Evolutionary conservation across 306 rosid genomes (phyloP), one percentile per base, ranked within the genome.

Genomic region (Glycine tomentella): DNA sequence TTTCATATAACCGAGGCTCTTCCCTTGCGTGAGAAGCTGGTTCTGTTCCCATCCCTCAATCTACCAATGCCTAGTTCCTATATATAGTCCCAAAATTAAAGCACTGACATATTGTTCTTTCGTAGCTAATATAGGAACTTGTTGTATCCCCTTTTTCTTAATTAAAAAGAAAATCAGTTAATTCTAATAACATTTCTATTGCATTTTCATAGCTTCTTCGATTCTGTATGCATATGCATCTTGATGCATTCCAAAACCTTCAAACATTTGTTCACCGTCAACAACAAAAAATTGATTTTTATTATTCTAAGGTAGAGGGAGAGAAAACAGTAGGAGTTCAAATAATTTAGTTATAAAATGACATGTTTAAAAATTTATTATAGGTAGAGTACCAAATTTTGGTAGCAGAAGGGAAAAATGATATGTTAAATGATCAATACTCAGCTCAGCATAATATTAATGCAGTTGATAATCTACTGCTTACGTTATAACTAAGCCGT

Each of bases 271-370:
- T n/a, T n/a, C n/a, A n/a, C n/a, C n/a, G n/a, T n/a, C n/a, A n/a
- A n/a, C n/a, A 8, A 66, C 81, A 81, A 83, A 82, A 63, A 77
- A 53, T 58, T 52, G 72, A 74, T 46, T 49, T 52, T 62, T 77
- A 70, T 76, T 78, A n/a, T 83, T 64, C 76, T n/a, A n/a, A n/a
- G n/a, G n/a, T n/a, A n/a, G n/a, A n/a, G n/a, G n/a, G n/a, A n/a
- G n/a, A n/a, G n/a, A n/a, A n/a, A n/a, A n/a, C n/a, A n/a, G n/a
- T n/a, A n/a, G n/a, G n/a, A n/a, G n/a, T n/a, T n/a, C n/a, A n/a
- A n/a, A n/a, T n/a, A n/a, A n/a, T n/a, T n/a, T n/a, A n/a, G n/a
- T n/a, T n/a, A n/a, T n/a, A n/a, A n/a, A n/a, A n/a, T n/a, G n/a
- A n/a, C n/a, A n/a, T n/a, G n/a, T n/a, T n/a, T n/a, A n/a, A n/a